Evolutionary conservation across 345 rosid genomes (phyloP), one percentile per base, ranked within the genome.

Genomic region (Eucalyptus microcorys): DNA sequence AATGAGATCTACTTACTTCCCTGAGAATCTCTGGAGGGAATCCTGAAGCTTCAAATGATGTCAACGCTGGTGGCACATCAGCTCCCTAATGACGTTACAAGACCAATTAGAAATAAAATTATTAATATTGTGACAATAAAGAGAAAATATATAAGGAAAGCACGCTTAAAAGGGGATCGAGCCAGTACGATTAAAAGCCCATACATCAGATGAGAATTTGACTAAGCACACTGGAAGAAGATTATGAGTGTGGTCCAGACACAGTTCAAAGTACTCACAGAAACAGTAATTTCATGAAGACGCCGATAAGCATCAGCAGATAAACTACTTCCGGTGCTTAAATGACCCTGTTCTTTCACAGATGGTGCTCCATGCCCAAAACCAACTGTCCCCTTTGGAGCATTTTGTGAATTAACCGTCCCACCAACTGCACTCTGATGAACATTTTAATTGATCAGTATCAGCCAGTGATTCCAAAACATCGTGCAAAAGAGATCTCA

Each of bases 11-110:
- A 86, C 90, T 71, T 95, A 98, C 99, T 99, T 98, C 99, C 68
- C 97, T 95, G 87, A 98, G 94, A 91, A 98, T 93, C 95, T 98
- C 99, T 47, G 97, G 88, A 89, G 99, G 99, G 88, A 98, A 97
- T 40, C 97, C 97, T 87, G 97, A 93, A 83, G 93, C 90, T 88
- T 96, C 98, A 93, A 98, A 98, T 45, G 99, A 94, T 85, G 88
- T 92, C 37, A 98, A 91, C 52, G 99, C 98, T 12, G 90, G 93
- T 64, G 99, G 99, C 79, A 98, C 95, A 66, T 93, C 95, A 91
- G 93, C 94, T 90, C 99, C 99, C 99, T 98, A 71, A 71, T 37
- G 49, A 71, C 8, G 12, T 37, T 76, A 76, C 47, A 37, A 37
- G 37, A 71, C 81, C 26, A 19, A 76, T 76, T 76, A 76, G 83